phyloP scores from a whole-genome alignment of 1,284 basidiomycete genomes.

The Ustilago lituana region DNA sequence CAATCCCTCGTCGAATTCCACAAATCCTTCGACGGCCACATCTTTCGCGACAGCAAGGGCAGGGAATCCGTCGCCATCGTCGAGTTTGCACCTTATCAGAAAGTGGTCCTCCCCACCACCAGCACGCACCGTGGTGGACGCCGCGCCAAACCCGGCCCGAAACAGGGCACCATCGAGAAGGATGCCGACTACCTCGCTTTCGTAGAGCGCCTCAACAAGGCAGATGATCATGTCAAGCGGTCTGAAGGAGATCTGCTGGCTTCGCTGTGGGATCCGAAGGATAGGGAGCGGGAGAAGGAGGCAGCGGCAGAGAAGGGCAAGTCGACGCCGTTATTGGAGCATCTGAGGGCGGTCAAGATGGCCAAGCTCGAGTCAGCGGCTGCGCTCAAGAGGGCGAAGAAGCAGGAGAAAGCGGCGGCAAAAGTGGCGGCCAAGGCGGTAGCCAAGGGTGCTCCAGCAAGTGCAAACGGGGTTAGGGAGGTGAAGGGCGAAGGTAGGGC shows the following conservation, averaged over 20 bases:
- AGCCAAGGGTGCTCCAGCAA: conserved; percentile 1
- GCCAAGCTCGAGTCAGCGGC: conserved; percentile 37
- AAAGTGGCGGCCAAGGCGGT: conserved; percentile 6
- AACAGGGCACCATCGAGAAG: conserved; percentile 80
- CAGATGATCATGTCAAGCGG: conserved; percentile 26
- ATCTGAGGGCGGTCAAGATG: conserved; percentile 46
- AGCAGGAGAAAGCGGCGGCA: conserved; percentile 12
- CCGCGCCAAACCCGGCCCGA: conserved; percentile 77
- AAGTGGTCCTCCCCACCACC: conserved; percentile 70
- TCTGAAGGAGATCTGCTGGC: conserved; percentile 51
- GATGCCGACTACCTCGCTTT: conserved; percentile 46
- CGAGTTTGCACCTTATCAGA: conserved; percentile 93
- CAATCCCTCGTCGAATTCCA: conserved; percentile 80
- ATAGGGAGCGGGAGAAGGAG: conserved; percentile 24
- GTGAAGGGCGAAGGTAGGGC: conserved; percentile 8
- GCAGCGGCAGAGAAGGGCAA: conserved; percentile 22
- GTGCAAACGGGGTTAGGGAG: not conserved
- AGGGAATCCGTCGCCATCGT: conserved; percentile 87
- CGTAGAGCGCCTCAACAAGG: conserved; percentile 34
- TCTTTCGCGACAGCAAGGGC: conserved; percentile 89
- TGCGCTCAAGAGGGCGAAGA: conserved; percentile 33
- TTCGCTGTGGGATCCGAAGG: conserved; percentile 16
- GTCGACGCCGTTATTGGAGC: conserved; percentile 55
- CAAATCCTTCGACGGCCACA: conserved; percentile 86
- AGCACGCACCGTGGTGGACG: not conserved